Percentiles rank a stretch among this genome's conserved stretches.
Evolutionary conservation across 305 asterid genomes (phyloP).

Genomic region (Fraxinus dipetala): DNA sequence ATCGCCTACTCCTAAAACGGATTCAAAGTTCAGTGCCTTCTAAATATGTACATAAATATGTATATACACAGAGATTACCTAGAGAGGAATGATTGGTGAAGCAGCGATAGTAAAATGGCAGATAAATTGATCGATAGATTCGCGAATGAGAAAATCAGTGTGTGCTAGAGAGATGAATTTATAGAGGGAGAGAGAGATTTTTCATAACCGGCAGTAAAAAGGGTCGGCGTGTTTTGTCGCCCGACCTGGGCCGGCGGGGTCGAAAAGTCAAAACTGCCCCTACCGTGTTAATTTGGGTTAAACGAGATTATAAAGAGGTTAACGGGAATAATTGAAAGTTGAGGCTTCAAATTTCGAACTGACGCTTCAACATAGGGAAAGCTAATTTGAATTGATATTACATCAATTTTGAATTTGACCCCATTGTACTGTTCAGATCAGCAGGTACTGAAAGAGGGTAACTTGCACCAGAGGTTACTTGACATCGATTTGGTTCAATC

Average conservation of each 20-base stretch:
- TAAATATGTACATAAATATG: not conserved
- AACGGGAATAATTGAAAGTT: constrained; percentile 6
- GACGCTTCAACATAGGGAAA: constrained; percentile 34
- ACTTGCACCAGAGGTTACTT: not conserved
- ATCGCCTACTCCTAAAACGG: constrained; percentile 1
- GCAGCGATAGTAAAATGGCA: constrained; percentile 23
- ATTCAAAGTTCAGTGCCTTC: constrained; percentile 7
- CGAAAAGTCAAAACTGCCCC: constrained; percentile 18
- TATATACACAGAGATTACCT: constrained; percentile 28
- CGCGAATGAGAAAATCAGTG: constrained; percentile 12
- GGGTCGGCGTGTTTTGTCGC: constrained; percentile 37
- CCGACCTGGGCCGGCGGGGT: constrained; percentile 10
- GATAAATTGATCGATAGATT: constrained; percentile 21
- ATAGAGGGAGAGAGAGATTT: not conserved
- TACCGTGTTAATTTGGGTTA: not conserved
- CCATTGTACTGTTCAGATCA: not conserved
- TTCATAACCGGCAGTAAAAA: constrained; percentile 44
- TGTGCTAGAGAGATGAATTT: not conserved
- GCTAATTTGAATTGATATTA: constrained; percentile 30
- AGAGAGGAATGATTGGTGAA: constrained; percentile 6
- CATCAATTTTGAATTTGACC: constrained; percentile 21
- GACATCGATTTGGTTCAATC: not conserved
- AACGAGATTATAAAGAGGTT: constrained; percentile 10
- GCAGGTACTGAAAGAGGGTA: not conserved
- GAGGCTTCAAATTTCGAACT: constrained; percentile 34